Percentiles rank a stretch among this genome's conserved stretches.
Conservation (phyloP, 2,329 filamentous ascomycete genomes). For the Tricladium varicosporioides region DNA sequence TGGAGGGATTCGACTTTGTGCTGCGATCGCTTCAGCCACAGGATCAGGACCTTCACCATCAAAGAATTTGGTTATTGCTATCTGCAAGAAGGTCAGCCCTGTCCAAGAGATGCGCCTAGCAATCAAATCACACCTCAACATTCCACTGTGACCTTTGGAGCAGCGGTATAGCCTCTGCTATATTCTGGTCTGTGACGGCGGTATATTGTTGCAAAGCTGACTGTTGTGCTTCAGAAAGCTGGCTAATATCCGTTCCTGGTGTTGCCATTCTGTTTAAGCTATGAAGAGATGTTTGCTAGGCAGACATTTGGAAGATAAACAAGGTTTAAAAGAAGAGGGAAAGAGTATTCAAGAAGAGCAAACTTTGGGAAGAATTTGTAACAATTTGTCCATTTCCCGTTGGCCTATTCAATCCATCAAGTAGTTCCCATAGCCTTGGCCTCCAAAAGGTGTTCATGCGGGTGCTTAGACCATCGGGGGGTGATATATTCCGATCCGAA, state of each 20-base stretch:
- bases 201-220: constrained; percentile 84
- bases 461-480: too few relatives aligned
- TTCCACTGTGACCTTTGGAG: constrained; percentile 93
- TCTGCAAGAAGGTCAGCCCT: constrained; percentile 48
- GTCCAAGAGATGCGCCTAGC: neutral
- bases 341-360: neutral
- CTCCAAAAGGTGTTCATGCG: too few relatives aligned
- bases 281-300: constrained; percentile 51
- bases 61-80: constrained; percentile 96
- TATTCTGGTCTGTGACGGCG: constrained; percentile 80
- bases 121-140: constrained; percentile 62
- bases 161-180: constrained; percentile 72
- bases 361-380: neutral
- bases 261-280: constrained; percentile 39
- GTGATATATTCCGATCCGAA: too few relatives aligned
- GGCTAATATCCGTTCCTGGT: constrained; percentile 57
- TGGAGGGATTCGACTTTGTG: constrained; percentile 59
- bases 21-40: constrained; percentile 71
- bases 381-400: neutral
- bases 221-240: constrained; percentile 76
- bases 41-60: constrained; percentile 88
- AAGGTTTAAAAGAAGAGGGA: neutral
- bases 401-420: too few relatives aligned
- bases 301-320: constrained; percentile 46
- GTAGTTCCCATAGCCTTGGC: too few relatives aligned